These are phyloP conservation scores for Amanita molliuscula DNA, from an alignment of 768 basidiomycete genomes.

Conservation along the genomic window DNA sequence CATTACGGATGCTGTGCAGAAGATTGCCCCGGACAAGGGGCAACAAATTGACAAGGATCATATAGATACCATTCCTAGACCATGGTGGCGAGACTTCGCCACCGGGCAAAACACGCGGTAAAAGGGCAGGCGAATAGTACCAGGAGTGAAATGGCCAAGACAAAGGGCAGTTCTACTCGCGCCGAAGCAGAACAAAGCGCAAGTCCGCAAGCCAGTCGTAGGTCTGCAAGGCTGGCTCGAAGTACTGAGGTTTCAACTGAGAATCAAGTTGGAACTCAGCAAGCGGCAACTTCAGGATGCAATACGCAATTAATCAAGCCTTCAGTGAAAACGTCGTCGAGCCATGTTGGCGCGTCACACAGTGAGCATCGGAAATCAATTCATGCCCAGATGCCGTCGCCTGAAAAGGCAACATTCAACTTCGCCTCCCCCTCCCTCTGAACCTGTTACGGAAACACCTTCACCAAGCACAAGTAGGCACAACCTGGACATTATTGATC, in stretches of 20 bases:
- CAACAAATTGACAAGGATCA: not conserved
- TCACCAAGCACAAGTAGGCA: not conserved
- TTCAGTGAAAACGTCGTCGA: not conserved
- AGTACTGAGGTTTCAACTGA: not conserved
- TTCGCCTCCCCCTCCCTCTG: conserved; percentile 7
- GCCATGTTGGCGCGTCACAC: not conserved
- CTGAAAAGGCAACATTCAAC: not conserved
- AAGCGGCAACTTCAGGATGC: not conserved
- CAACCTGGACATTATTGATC: not conserved
- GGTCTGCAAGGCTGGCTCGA: conserved; percentile 5
- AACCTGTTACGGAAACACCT: not conserved
- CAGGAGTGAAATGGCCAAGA: not conserved
- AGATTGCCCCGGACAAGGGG: not conserved
- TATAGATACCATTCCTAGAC: not conserved
- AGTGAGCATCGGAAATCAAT: not conserved
- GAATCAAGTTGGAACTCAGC: not conserved
- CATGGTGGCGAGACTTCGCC: not conserved
- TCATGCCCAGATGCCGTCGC: too few relatives aligned
- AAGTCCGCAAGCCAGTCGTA: not conserved
- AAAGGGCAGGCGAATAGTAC: not conserved
- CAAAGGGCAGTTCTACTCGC: not conserved
- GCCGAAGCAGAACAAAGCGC: not conserved
- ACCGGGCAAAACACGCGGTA: not conserved
- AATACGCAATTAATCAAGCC: not conserved
- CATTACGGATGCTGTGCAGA: not conserved